Percentiles rank a stretch among this genome's conserved stretches.
phyloP scores from a whole-genome alignment of 352 stramenopile genomes.

The Phytopythium ostracodes region DNA sequence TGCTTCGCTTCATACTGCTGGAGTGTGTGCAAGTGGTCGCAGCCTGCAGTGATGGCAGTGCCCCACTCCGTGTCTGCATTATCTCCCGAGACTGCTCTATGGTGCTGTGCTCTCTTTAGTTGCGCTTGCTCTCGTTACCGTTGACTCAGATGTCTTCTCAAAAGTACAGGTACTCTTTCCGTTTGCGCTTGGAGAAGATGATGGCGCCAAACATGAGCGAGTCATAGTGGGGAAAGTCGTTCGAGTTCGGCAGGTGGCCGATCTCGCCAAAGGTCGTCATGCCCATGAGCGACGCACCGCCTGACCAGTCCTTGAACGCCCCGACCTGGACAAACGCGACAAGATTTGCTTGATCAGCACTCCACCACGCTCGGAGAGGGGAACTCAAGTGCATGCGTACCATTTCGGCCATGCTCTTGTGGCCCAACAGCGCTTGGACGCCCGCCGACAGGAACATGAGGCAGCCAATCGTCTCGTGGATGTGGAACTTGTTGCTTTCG shows the following conservation, averaged over 20 bases:
- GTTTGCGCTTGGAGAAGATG: slow-evolving; percentile 84
- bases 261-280: slow-evolving; percentile 89
- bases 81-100: too few relatives aligned
- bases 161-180: slow-evolving; percentile 74
- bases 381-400: slow-evolving; percentile 17
- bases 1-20: background rate
- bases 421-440: slow-evolving; percentile 77
- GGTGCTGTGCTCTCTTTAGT: too few relatives aligned
- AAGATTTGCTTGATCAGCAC: slow-evolving; percentile 1
- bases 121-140: too few relatives aligned
- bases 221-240: slow-evolving; percentile 82
- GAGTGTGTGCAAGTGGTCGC: background rate
- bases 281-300: slow-evolving; percentile 75
- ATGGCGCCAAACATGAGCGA: slow-evolving; percentile 88
- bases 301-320: slow-evolving; percentile 82
- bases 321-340: slow-evolving; percentile 44
- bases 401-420: slow-evolving; percentile 89
- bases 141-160: slow-evolving; percentile 15
- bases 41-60: background rate
- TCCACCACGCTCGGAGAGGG: too few relatives aligned
- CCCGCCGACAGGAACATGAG: slow-evolving; percentile 86
- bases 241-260: slow-evolving; percentile 74
- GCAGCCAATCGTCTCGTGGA: slow-evolving; percentile 77
- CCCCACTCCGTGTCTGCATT: background rate
- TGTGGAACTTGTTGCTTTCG: slow-evolving; percentile 76